Evolutionary conservation across 331 rosid species (phyloP).

Genomic region (Dryas integrifolia): DNA sequence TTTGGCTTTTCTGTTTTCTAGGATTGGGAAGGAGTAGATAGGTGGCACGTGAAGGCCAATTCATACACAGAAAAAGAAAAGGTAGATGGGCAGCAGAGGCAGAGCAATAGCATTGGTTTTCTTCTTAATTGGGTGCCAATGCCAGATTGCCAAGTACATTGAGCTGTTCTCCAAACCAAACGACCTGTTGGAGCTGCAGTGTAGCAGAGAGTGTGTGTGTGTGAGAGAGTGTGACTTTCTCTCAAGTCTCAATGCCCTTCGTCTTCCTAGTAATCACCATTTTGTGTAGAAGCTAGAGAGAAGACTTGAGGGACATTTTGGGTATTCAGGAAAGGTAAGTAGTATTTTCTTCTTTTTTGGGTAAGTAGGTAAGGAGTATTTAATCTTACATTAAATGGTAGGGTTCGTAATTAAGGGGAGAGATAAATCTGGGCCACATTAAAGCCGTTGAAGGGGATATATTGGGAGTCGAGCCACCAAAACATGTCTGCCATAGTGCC

Average conservation of each 20-base stretch:
- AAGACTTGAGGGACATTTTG: neutral
- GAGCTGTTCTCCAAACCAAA: neutral
- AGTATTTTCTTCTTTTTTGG: too few relatives aligned
- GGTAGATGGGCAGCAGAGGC: neutral
- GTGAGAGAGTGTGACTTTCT: neutral
- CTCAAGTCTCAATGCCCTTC: slow-evolving; percentile 8
- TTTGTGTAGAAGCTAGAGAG: too few relatives aligned
- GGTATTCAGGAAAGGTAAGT: too few relatives aligned
- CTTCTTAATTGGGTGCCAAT: neutral
- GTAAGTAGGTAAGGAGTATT: neutral
- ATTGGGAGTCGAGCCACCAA: slow-evolving; percentile 35
- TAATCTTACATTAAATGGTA: neutral
- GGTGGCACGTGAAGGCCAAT: slow-evolving; percentile 59
- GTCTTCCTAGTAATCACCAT: neutral
- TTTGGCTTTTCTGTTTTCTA: neutral
- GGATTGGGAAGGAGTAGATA: slow-evolving; percentile 1
- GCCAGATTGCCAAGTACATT: neutral
- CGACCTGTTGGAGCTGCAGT: neutral
- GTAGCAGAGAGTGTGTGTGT: too few relatives aligned
- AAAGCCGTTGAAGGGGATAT: slow-evolving; percentile 32
- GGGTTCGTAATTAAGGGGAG: neutral
- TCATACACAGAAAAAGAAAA: neutral
- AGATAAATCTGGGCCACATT: slow-evolving; percentile 15
- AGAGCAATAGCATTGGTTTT: neutral
- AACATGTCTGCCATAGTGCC: slow-evolving; percentile 38